A percentile compares a stretch with the other conserved stretches of the same genome.
These are phyloP conservation scores for Saccharomycopsis selenospora DNA, from an alignment of 805 yeast species.

Conservation along the genomic window DNA sequence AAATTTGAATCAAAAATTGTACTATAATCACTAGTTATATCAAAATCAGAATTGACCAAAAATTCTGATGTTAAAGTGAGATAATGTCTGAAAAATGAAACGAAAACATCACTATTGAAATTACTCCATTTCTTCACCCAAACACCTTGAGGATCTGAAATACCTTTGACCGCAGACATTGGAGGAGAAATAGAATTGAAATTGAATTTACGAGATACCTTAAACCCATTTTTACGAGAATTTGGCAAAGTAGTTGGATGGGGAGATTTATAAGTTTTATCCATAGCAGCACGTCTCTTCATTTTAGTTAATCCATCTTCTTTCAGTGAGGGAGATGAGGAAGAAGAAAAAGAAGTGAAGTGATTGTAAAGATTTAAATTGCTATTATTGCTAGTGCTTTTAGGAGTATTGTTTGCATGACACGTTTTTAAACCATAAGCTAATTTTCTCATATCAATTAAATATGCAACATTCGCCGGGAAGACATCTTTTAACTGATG, in stretches of 20 bases:
- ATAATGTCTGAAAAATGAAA: constrained; percentile 56
- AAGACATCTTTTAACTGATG: constrained; percentile 17
- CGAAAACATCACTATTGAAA: constrained; percentile 50
- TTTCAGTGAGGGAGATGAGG: too few species aligned
- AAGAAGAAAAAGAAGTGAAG: too few species aligned
- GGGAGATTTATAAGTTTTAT: neutral
- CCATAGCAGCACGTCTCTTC: constrained; percentile 5
- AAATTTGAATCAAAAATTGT: neutral
- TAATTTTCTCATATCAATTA: constrained; percentile 31
- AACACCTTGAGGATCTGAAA: constrained; percentile 48
- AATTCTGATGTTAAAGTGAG: constrained; percentile 22
- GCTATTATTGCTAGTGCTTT: neutral
- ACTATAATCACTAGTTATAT: neutral
- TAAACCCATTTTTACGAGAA: neutral
- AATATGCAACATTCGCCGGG: constrained; percentile 29
- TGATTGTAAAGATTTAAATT: too few species aligned
- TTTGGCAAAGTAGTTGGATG: neutral
- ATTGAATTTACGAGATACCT: constrained; percentile 11
- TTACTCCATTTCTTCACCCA: constrained; percentile 61
- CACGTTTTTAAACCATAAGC: constrained; percentile 15
- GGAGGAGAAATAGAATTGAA: constrained; percentile 37
- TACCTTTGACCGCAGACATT: constrained; percentile 34
- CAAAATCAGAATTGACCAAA: neutral
- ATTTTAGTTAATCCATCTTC: constrained; percentile 5
- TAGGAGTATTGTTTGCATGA: neutral